Percentiles rank a stretch among this genome's conserved stretches.
phyloP scores from a whole-genome alignment of 345 rosid genomes.

The Kernera saxatilis region DNA sequence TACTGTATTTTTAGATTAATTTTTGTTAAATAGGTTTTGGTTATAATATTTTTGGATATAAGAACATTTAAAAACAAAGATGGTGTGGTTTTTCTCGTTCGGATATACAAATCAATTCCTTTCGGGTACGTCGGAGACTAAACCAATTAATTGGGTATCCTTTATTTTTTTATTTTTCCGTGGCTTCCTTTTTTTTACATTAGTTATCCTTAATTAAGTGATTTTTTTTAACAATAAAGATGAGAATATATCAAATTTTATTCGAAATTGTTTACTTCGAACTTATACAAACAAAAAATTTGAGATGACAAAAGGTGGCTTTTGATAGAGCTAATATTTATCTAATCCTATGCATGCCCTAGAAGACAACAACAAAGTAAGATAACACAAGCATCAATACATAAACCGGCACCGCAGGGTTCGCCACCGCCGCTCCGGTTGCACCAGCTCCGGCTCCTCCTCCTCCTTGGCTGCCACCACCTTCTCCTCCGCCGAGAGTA shows the following conservation, averaged over 20 bases:
- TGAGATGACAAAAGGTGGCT: not conserved
- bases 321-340: not conserved
- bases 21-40: too few species aligned
- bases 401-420: not conserved
- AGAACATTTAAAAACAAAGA: too few species aligned
- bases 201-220: too few species aligned
- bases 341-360: conserved; percentile 4
- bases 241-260: not conserved
- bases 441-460: conserved; percentile 9
- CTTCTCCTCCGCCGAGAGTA: conserved; percentile 18
- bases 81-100: too few species aligned
- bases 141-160: not conserved
- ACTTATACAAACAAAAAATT: not conserved
- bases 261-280: not conserved
- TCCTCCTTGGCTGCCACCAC: conserved; percentile 5
- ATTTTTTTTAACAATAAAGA: too few species aligned
- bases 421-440: conserved; percentile 5
- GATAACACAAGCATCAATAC: conserved; percentile 8
- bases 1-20: too few species aligned
- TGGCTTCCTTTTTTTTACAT: too few species aligned
- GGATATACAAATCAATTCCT: too few species aligned
- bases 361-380: not conserved
- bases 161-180: too few species aligned
- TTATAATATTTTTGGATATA: too few species aligned
- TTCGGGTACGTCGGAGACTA: not conserved